Evolutionary conservation across 1,284 basidiomycete species (phyloP), one percentile per base, ranked within the genome.

Genomic region (Trichosporon sp.): DNA sequence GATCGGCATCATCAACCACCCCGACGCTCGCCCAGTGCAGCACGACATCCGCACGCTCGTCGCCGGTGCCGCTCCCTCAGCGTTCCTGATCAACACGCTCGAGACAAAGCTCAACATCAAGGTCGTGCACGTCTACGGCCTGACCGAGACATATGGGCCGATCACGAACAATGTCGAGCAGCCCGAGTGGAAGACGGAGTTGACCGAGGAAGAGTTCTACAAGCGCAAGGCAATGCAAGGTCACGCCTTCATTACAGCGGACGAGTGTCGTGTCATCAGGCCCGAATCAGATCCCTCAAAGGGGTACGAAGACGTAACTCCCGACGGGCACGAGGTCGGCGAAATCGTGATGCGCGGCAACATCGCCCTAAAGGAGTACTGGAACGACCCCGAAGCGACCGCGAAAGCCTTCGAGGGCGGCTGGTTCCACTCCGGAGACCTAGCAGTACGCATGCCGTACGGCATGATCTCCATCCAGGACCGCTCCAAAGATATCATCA

Each of bases 391-490:
- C 33, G 84, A 85, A 57, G 88, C 89, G 73, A 92, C 90, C 0
- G 77, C 76, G n/a, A 76, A 80, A 29, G 88, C 84, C 0, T 87
- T 89, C 84, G 86, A 86, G 36, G 85, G 81, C 1, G 69, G 88
- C 44, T 93, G 90, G 91, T 91, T 93, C 87, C 84, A 89, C 74
- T 91, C 89, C 0, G 91, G 91, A 1, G 91, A 94, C 76, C 86
- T 92, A 71, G 91, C 85, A 1, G 86, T 90, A 37, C 85, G 93
- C 81, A 90, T 92, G 71, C 85, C 88, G 60, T 88, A 93, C 64
- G 91, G 91, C 4, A 92, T 92, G 79, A 78, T 93, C 21, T 81
- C 80, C 70, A 86, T 61, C 54, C 58, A 64, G 60, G 62, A 66
- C 60, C 65, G 62, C 11, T 71, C 56, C 46, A 77, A 89, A 85